Base-by-base conservation (phyloP, 2,329 filamentous ascomycete genomes). In the Diplodia intermedia region DNA sequence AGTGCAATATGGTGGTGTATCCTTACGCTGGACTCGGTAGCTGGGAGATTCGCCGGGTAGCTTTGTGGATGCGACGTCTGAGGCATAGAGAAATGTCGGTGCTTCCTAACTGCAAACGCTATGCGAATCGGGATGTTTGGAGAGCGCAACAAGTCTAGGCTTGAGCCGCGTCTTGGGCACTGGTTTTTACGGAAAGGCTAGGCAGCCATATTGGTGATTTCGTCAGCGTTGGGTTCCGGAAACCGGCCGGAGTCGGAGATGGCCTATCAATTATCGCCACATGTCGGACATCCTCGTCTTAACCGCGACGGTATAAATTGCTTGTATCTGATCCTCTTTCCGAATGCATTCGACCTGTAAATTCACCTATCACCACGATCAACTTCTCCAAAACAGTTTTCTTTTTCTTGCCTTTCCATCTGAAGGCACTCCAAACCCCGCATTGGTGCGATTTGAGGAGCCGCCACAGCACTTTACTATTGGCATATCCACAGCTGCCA, bases 211-310 rank as follows among this genome's bases (percentile, higher is more conserved):
- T 43, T 9, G 5, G 40, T 47, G 18, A 18, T 3, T 47, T 18
- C 18, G 40, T 47, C 18, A 47, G 40, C 40, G 7, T n/a, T 47
- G 15, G 5, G 18, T 7, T 60, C 57, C 38, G 26, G 23, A 62
- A 29, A 43, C 14, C 57, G 56, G 56, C 38, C 38, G 26, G 40
- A 9, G 26, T 49, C 57, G 57, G 57, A 62, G 57, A 62, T 62
- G 26, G n/a, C 57, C 57, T 62, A 62, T 49, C 57, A 50, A n/a
- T 33, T 15, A 20, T 49, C 57, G 6, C 20, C 57, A 2, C 5
- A 4, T 11, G 4, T 50, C 57, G 57, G 40, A 62, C 5, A 49
- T 33, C 40, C 12, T 18, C 40, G 38, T 20, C 4, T 4, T 15
- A n/a, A 49, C 40, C 57, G 33, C 26, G 8, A 47, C 11, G 26